Conservation (phyloP, 164 flowering plant genomes). For the Vitis rupestris region DNA sequence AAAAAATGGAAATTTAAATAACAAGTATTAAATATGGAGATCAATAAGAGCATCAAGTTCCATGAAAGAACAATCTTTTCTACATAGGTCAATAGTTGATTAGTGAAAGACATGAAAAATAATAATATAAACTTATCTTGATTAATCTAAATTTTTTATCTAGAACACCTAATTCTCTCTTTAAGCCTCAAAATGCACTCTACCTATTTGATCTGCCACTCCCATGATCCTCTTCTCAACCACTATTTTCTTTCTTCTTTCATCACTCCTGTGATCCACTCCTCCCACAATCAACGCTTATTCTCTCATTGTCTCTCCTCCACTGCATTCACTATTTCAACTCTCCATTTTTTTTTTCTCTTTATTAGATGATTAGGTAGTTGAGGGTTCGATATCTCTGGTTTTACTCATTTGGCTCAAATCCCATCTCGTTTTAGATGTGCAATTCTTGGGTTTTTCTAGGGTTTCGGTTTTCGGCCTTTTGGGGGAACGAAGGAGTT, state of each 20-base stretch:
- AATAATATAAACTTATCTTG: no score
- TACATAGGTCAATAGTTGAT: no score
- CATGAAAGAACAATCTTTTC: no score
- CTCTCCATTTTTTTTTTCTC: constrained; percentile 7
- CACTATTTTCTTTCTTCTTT: constrained; percentile 20
- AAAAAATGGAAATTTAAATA: no score
- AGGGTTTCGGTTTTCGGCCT: constrained; percentile 11
- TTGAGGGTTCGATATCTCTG: constrained; percentile 3
- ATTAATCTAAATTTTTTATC: no score
- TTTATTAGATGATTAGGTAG: constrained; percentile 4
- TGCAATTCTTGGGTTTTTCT: no score
- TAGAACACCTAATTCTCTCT: neutral
- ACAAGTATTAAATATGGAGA: no score
- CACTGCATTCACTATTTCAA: neutral
- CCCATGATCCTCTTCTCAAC: constrained; percentile 14
- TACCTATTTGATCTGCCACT: constrained; percentile 2
- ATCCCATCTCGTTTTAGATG: neutral
- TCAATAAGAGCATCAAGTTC: no score
- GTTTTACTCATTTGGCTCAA: neutral
- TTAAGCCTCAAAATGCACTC: neutral
- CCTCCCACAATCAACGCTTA: neutral
- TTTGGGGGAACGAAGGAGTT: neutral
- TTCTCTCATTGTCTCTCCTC: constrained; percentile 3
- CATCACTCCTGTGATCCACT: constrained; percentile 29
- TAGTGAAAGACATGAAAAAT: no score